Percentiles rank a stretch among this genome's conserved stretches.
Evolutionary conservation across 331 rosid genomes (phyloP).

Genomic region (Malus hybrid): DNA sequence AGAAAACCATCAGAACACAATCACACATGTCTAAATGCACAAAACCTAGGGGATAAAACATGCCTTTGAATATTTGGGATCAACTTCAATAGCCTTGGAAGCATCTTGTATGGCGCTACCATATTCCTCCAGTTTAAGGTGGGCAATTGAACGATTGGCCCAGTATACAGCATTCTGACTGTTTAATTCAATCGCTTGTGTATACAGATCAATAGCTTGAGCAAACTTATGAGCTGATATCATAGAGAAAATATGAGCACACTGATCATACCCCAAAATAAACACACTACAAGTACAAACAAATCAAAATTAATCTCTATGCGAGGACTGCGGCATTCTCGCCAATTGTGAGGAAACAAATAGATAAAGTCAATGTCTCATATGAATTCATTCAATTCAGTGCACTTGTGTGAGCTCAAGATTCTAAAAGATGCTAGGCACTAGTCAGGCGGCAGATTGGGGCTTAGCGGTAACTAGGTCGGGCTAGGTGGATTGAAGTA

Average conservation of each 20-base stretch:
- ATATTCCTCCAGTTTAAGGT: constrained; percentile 85
- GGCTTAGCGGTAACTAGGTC: too few species aligned
- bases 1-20: constrained; percentile 22
- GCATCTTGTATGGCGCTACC: constrained; percentile 99
- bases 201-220: constrained; percentile 80
- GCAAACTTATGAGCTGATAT: constrained; percentile 74
- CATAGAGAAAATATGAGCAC: constrained; percentile 19
- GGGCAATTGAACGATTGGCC: constrained; percentile 95
- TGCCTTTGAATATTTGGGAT: constrained; percentile 92
- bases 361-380: background rate
- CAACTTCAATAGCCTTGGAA: constrained; percentile 76
- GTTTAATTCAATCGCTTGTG: constrained; percentile 74
- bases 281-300: background rate
- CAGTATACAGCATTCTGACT: constrained; percentile 80
- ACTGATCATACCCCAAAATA: background rate
- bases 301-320: background rate
- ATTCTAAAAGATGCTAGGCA: too few species aligned
- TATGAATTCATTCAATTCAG: background rate
- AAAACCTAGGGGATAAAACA: constrained; percentile 15
- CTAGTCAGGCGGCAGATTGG: too few species aligned
- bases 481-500: too few species aligned
- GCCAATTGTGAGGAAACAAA: background rate
- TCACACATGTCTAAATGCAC: background rate
- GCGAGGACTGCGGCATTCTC: background rate
- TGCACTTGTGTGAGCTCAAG: background rate